Evolutionary conservation across 768 basidiomycete genomes (phyloP).

Genomic region (Tulasnella calospora): DNA sequence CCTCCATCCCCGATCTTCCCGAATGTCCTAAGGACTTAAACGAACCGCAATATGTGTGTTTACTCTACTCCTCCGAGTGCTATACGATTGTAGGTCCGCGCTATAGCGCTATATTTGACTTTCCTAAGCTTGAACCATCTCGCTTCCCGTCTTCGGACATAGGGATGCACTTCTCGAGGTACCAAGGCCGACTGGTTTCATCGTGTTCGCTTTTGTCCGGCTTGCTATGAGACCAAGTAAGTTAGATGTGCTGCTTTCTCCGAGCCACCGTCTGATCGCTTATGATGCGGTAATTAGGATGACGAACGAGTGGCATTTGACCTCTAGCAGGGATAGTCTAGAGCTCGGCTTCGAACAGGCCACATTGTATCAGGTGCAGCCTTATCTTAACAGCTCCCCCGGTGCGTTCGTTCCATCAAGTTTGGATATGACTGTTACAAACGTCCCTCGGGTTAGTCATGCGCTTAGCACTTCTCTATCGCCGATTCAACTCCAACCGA

Average conservation of each 20-base stretch:
- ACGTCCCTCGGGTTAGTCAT: too few species aligned
- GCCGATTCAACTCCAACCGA: neutral
- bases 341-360: neutral
- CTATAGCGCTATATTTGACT: neutral
- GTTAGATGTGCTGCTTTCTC: neutral
- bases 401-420: neutral
- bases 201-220: neutral
- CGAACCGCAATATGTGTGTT: conserved; percentile 24
- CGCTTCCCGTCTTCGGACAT: neutral
- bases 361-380: neutral
- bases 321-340: neutral
- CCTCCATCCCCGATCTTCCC: conserved; percentile 14
- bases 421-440: neutral
- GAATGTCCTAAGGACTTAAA: conserved; percentile 20
- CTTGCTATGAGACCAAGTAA: neutral
- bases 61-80: conserved; percentile 20
- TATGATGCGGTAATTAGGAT: neutral
- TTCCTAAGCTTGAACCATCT: neutral
- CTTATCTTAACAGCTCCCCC: neutral
- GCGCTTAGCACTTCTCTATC: too few species aligned
- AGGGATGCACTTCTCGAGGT: neutral
- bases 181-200: neutral
- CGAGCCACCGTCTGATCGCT: too few species aligned
- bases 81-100: neutral
- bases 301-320: neutral